phyloP scores from a whole-genome alignment of 306 rosid genomes.

The Medicago lupulina region DNA sequence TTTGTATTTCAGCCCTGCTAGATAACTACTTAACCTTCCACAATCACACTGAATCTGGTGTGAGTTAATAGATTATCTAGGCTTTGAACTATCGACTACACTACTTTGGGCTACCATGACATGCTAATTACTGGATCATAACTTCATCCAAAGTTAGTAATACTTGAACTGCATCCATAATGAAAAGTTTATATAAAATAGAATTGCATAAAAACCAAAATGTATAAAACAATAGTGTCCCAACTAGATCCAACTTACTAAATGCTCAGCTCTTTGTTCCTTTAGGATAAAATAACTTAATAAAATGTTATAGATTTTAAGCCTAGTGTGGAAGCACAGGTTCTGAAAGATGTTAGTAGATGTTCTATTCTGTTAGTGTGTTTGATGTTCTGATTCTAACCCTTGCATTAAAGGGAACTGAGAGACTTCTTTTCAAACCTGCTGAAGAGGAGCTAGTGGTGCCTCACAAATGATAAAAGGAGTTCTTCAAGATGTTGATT shows the following conservation, averaged over 20 bases:
- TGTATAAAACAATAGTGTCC: neutral
- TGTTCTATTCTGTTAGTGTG: neutral
- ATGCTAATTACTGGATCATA: neutral
- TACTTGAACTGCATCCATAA: neutral
- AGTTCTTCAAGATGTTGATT: conserved; percentile 63
- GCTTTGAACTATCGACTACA: no score
- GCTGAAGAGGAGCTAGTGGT: conserved; percentile 73
- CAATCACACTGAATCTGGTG: no score
- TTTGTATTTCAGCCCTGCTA: no score
- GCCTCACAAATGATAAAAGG: conserved; percentile 65
- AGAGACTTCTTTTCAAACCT: conserved; percentile 71
- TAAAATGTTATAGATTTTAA: no score
- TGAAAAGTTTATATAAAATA: neutral
- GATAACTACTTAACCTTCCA: no score
- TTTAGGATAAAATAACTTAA: no score
- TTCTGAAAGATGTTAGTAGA: conserved; percentile 8
- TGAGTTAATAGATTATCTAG: no score
- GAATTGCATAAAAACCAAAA: neutral
- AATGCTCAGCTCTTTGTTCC: neutral
- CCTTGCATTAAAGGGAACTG: conserved; percentile 62
- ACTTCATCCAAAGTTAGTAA: neutral
- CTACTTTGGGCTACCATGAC: no score
- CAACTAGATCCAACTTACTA: neutral
- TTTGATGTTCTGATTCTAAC: conserved; percentile 27
- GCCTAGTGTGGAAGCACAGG: neutral